phyloP scores from a whole-genome alignment of 2,329 filamentous ascomycete genomes.

The Ceratocystis harringtonii region DNA sequence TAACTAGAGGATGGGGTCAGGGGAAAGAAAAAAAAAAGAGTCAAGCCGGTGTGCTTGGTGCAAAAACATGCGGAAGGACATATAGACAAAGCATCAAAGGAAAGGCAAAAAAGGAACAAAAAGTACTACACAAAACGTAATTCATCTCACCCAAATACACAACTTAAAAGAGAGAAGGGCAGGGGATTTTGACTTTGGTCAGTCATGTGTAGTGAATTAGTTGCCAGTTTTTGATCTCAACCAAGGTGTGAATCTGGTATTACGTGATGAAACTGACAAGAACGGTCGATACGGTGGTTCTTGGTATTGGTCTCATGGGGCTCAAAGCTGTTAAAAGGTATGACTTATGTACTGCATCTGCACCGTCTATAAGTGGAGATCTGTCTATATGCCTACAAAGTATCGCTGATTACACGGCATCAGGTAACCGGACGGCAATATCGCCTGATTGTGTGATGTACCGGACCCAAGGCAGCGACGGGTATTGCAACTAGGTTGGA shows the following conservation, averaged over 20 bases:
- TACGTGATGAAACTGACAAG: background rate
- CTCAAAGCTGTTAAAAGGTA: background rate
- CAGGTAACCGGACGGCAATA: conserved; percentile 88
- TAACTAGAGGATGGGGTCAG: conserved; percentile 17
- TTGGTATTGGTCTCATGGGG: background rate
- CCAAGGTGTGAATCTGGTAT: background rate
- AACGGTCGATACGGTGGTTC: background rate
- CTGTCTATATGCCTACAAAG: background rate
- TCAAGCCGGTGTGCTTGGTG: conserved; percentile 6
- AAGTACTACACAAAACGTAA: background rate
- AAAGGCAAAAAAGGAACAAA: background rate
- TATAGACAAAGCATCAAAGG: background rate
- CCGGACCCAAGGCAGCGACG: conserved; percentile 89
- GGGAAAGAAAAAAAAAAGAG: conserved; percentile 19
- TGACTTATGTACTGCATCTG: conserved; percentile 2
- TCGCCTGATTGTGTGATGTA: conserved; percentile 98
- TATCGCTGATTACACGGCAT: conserved; percentile 47
- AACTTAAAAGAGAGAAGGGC: background rate
- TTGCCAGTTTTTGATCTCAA: background rate
- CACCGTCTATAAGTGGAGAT: background rate
- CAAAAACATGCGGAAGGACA: background rate
- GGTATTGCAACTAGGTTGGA: conserved; percentile 70
- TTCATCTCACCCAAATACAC: background rate
- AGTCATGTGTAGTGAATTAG: background rate
- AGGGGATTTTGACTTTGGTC: background rate